A percentile compares a stretch with the other conserved stretches of the same genome.
Evolutionary conservation across 257 asterid genomes (phyloP).

Genomic region (Solanum bukasovii): DNA sequence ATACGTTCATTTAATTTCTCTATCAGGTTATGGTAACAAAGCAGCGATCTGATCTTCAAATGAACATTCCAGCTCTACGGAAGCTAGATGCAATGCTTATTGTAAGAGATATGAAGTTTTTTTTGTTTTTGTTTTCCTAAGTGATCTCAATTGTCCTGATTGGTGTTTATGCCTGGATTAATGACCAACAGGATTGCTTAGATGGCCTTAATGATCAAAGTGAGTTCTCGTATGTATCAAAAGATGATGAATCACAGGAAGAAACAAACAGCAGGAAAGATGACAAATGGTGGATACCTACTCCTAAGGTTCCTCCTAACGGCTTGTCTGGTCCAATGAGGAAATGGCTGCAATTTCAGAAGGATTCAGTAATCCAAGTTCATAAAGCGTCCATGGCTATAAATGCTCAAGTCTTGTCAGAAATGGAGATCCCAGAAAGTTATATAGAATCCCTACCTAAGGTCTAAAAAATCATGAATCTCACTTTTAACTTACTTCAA

Average conservation of each 20-base stretch:
- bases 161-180: background rate
- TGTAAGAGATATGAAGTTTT: slow-evolving; percentile 29
- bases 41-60: too few species aligned
- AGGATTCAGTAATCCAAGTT: slow-evolving; percentile 79
- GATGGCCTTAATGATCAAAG: slow-evolving; percentile 66
- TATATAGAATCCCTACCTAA: slow-evolving; percentile 84
- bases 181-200: slow-evolving; percentile 60
- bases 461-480: slow-evolving; percentile 26
- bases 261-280: slow-evolving; percentile 21
- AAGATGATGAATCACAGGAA: slow-evolving; percentile 33
- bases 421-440: slow-evolving; percentile 75
- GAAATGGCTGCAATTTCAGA: slow-evolving; percentile 72
- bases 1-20: too few species aligned
- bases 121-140: background rate
- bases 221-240: slow-evolving; percentile 51
- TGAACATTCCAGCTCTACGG: too few species aligned
- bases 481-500: background rate
- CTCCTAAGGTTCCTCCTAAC: slow-evolving; percentile 59
- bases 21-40: too few species aligned
- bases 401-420: slow-evolving; percentile 62
- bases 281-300: slow-evolving; percentile 94
- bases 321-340: slow-evolving; percentile 62
- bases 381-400: slow-evolving; percentile 91
- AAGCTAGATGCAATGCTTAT: background rate
- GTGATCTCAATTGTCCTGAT: background rate